Conservation (phyloP, 2,329 filamentous ascomycete genomes). For the Huntiella decipiens region DNA sequence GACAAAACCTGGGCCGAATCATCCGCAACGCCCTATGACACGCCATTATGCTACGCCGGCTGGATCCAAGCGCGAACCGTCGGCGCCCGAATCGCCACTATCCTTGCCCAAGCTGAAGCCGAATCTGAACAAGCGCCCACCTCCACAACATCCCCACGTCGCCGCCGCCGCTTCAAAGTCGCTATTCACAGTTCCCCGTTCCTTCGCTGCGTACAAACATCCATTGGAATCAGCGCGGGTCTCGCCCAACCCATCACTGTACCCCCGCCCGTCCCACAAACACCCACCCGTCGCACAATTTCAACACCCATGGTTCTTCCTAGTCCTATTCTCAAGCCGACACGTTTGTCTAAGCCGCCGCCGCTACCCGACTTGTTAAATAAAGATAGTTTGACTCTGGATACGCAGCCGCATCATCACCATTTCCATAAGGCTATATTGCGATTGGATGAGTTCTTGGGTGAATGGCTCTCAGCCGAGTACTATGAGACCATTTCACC, state of each 20-base stretch:
- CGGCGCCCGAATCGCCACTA: slow-evolving; percentile 63
- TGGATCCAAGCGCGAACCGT: slow-evolving; percentile 75
- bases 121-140: slow-evolving; percentile 19
- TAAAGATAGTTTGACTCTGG: not conserved
- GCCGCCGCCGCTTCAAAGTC: slow-evolving; percentile 49
- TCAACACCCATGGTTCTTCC: slow-evolving; percentile 8
- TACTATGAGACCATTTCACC: slow-evolving; percentile 89
- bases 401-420: slow-evolving; percentile 11
- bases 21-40: slow-evolving; percentile 86
- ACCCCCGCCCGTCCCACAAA: slow-evolving; percentile 13
- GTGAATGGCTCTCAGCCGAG: slow-evolving; percentile 84
- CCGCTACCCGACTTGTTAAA: not conserved
- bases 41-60: slow-evolving; percentile 83
- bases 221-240: slow-evolving; percentile 43
- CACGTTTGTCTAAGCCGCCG: slow-evolving; percentile 2
- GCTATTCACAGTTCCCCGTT: slow-evolving; percentile 90
- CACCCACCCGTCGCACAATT: not conserved
- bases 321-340: slow-evolving; percentile 11
- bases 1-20: slow-evolving; percentile 91
- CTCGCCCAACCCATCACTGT: slow-evolving; percentile 38
- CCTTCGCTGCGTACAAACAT: slow-evolving; percentile 55
- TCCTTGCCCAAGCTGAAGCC: slow-evolving; percentile 36
- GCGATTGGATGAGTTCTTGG: slow-evolving; percentile 78
- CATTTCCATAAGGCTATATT: slow-evolving; percentile 40
- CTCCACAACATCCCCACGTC: slow-evolving; percentile 12